phyloP scores from a whole-genome alignment of 2,329 filamentous ascomycete species.

The Stachybotrys echinatus region DNA sequence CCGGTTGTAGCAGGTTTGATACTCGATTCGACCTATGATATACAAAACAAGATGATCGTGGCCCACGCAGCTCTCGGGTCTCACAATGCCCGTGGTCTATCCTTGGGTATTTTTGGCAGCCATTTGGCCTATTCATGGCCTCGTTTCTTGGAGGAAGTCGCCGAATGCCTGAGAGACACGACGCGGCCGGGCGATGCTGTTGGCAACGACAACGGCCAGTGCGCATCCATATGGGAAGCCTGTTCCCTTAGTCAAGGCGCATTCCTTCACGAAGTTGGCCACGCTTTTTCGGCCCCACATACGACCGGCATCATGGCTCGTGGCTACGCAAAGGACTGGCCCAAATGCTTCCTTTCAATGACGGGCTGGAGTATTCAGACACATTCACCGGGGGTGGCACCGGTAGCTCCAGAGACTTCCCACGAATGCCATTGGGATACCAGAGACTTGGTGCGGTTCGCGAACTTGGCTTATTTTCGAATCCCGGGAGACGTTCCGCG shows the following conservation, averaged over 20 bases:
- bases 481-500: conserved; percentile 51
- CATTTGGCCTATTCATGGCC: conserved; percentile 68
- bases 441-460: conserved; percentile 62
- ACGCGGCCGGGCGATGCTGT: conserved; percentile 28
- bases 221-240: conserved; percentile 36
- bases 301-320: conserved; percentile 61
- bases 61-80: conserved; percentile 61
- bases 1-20: conserved; percentile 67
- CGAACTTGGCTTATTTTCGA: conserved; percentile 63
- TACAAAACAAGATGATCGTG: conserved; percentile 50
- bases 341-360: conserved; percentile 31
- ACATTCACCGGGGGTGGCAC: conserved; percentile 6
- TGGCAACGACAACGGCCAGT: conserved; percentile 36
- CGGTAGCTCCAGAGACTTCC: conserved; percentile 24
- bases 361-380: conserved; percentile 24
- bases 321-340: conserved; percentile 36
- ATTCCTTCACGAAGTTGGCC: conserved; percentile 66
- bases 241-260: conserved; percentile 57
- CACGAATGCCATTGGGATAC: conserved; percentile 66
- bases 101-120: conserved; percentile 67
- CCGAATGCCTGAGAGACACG: conserved; percentile 38
- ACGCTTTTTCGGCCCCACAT: conserved; percentile 64
- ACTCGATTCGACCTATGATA: conserved; percentile 65
- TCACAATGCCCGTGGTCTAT: conserved; percentile 47
- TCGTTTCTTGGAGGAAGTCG: conserved; percentile 62